These are phyloP conservation scores for Talaromyces marneffei DNA, from an alignment of 2,329 filamentous ascomycete species.

Conservation along the genomic window DNA sequence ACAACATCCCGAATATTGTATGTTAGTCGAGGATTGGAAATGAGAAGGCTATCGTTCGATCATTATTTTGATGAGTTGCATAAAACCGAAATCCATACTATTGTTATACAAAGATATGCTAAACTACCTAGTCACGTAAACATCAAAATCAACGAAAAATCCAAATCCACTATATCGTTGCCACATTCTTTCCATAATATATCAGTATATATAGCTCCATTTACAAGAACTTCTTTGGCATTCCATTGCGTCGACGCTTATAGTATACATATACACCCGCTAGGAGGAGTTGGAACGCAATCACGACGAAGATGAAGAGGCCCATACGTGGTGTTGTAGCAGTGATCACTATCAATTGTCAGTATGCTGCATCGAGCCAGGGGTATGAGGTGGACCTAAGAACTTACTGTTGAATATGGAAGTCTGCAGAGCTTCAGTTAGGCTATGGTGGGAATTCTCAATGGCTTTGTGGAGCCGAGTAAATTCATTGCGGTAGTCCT, in stretches of 20 bases:
- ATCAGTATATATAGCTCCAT: neutral
- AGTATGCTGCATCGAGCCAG: neutral
- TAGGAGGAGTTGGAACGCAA: slow-evolving; percentile 68
- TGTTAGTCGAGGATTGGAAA: neutral
- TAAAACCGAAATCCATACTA: neutral
- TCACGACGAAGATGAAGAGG: slow-evolving; percentile 62
- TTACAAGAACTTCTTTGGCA: slow-evolving; percentile 89
- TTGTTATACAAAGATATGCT: neutral
- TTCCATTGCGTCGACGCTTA: slow-evolving; percentile 67
- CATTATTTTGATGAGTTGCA: neutral
- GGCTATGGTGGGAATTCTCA: slow-evolving; percentile 47
- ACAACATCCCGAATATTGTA: neutral
- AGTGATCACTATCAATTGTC: slow-evolving; percentile 41
- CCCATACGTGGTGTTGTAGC: slow-evolving; percentile 53
- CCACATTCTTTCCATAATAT: neutral
- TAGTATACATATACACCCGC: slow-evolving; percentile 67
- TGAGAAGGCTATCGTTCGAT: neutral
- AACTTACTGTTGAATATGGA: slow-evolving; percentile 47
- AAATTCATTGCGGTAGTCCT: slow-evolving; percentile 53
- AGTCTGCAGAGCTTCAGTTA: slow-evolving; percentile 48
- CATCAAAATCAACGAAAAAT: neutral
- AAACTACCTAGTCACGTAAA: neutral
- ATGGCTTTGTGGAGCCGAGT: slow-evolving; percentile 50
- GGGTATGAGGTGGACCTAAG: neutral
- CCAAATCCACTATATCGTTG: neutral